These are phyloP conservation scores for Earliella scabrosa DNA, from an alignment of 1,284 basidiomycete genomes.

Conservation along the genomic window DNA sequence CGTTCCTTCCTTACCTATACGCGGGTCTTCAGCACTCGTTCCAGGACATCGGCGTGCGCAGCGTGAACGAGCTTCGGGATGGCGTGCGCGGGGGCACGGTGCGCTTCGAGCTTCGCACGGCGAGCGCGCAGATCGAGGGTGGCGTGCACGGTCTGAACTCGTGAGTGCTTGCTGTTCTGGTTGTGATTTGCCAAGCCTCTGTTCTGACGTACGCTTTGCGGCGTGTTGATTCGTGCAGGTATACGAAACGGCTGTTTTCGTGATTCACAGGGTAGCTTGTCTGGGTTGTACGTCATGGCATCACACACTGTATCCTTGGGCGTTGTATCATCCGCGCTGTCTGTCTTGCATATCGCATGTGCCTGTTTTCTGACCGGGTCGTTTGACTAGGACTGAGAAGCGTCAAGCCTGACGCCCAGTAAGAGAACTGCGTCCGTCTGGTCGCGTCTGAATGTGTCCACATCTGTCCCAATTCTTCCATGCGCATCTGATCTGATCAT, in stretches of 20 bases:
- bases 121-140: slow-evolving; percentile 95
- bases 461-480: too few species aligned
- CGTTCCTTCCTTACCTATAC: slow-evolving; percentile 92
- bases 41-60: slow-evolving; percentile 90
- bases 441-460: too few species aligned
- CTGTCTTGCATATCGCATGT: slow-evolving; percentile 11
- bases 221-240: slow-evolving; percentile 24
- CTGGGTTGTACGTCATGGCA: slow-evolving; percentile 5
- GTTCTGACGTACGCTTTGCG: slow-evolving; percentile 13
- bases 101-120: slow-evolving; percentile 93
- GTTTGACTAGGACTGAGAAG: too few species aligned
- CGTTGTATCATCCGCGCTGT: slow-evolving; percentile 22
- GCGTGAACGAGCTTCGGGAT: slow-evolving; percentile 62
- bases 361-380: too few species aligned
- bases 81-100: slow-evolving; percentile 72
- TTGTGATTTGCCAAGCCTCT: slow-evolving; percentile 14
- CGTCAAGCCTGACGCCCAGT: too few species aligned
- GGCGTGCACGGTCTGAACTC: slow-evolving; percentile 94
- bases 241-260: slow-evolving; percentile 35
- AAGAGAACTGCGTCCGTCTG: too few species aligned
- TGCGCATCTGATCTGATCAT: too few species aligned
- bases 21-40: slow-evolving; percentile 95
- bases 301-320: slow-evolving; percentile 13
- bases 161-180: slow-evolving; percentile 45
- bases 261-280: slow-evolving; percentile 11